Conservation (phyloP, 2,329 filamentous ascomycete genomes). For the Cadophora luteo-olivacea region DNA sequence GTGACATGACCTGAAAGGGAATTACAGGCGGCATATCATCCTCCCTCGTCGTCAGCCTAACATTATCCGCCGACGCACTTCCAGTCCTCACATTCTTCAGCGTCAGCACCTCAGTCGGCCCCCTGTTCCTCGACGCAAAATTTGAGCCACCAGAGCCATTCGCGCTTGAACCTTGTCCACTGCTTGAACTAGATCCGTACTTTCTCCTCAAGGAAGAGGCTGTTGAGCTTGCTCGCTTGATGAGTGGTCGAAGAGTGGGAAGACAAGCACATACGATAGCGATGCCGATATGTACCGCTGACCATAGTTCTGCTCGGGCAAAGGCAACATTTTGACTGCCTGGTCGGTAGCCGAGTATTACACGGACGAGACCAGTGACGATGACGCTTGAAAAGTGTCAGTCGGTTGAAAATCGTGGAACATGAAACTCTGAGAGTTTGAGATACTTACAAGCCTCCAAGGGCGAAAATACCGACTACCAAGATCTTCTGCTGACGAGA, state of each 20-base stretch:
- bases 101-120: neutral
- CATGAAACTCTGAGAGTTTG: neutral
- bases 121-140: neutral
- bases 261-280: constrained; percentile 17
- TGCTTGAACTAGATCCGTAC: constrained; percentile 1
- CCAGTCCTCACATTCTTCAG: neutral
- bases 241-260: constrained; percentile 11
- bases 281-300: constrained; percentile 13
- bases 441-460: constrained; percentile 15
- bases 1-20: constrained; percentile 1
- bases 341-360: constrained; percentile 13
- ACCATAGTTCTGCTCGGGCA: constrained; percentile 18
- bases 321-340: constrained; percentile 20
- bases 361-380: constrained; percentile 13
- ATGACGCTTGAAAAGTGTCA: constrained; percentile 1
- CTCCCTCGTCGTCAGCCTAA: neutral
- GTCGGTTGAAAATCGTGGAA: neutral
- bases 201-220: neutral
- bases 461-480: constrained; percentile 14
- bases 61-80: neutral
- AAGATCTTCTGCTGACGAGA: constrained; percentile 18
- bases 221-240: constrained; percentile 11
- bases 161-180: neutral
- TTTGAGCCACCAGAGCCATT: neutral
- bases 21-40: neutral